A percentile compares a stretch with the other conserved stretches of the same genome.
phyloP scores from a whole-genome alignment of 1,139 yeast species.

The Hyphopichia pseudoburtonii region DNA sequence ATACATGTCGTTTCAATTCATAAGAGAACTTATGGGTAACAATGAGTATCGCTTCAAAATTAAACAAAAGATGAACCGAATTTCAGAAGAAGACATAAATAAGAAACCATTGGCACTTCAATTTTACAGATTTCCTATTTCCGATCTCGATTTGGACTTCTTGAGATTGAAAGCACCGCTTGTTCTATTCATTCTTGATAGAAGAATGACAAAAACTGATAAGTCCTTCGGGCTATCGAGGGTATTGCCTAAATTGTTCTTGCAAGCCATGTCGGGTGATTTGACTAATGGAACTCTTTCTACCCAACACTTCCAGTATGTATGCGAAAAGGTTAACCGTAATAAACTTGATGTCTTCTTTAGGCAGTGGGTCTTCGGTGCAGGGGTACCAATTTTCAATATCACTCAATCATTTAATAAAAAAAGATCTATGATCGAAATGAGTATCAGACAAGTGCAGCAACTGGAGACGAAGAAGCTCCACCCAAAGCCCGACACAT shows the following conservation, averaged over 20 bases:
- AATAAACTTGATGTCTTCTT: slow-evolving; percentile 81
- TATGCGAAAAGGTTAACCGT: slow-evolving; percentile 92
- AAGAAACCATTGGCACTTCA: slow-evolving; percentile 78
- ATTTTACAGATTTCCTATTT: slow-evolving; percentile 65
- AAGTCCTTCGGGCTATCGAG: slow-evolving; percentile 89
- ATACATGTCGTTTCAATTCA: slow-evolving; percentile 77
- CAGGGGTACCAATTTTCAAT: slow-evolving; percentile 86
- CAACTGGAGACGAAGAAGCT: slow-evolving; percentile 49
- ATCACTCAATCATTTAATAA: slow-evolving; percentile 91
- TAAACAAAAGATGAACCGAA: slow-evolving; percentile 60
- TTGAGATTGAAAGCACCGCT: slow-evolving; percentile 80
- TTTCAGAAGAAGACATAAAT: slow-evolving; percentile 76
- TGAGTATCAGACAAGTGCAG: slow-evolving; percentile 92
- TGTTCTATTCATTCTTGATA: slow-evolving; percentile 79
- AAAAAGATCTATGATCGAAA: slow-evolving; percentile 89
- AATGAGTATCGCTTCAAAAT: slow-evolving; percentile 78
- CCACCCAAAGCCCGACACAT: slow-evolving; percentile 37
- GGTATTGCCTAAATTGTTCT: slow-evolving; percentile 84
- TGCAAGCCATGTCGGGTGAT: slow-evolving; percentile 97
- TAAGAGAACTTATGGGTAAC: slow-evolving; percentile 71
- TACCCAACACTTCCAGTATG: slow-evolving; percentile 82
- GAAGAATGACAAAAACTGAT: slow-evolving; percentile 94
- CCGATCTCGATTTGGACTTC: slow-evolving; percentile 58
- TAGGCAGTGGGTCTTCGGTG: slow-evolving; percentile 89
- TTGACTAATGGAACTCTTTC: slow-evolving; percentile 75